phyloP scores from a whole-genome alignment of 129 eudicot species.

The Helianthus annuus region DNA sequence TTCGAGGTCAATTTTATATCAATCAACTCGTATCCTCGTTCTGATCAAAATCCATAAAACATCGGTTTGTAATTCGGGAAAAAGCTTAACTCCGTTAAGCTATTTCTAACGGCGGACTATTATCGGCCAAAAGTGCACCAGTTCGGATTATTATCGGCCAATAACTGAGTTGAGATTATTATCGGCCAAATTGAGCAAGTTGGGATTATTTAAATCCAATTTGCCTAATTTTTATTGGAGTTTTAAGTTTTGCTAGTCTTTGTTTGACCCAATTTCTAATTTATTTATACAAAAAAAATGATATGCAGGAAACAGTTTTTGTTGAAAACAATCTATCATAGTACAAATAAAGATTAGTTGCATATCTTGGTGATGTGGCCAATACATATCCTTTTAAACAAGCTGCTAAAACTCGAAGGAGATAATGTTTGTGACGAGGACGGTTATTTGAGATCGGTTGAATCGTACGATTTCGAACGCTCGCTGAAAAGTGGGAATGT shows the following conservation, averaged over 20 bases:
- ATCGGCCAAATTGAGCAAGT: too few relatives aligned
- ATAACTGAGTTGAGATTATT: too few relatives aligned
- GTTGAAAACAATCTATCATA: slow-evolving; percentile 5
- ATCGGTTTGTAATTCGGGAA: too few relatives aligned
- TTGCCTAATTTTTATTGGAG: background rate
- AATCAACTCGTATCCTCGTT: too few relatives aligned
- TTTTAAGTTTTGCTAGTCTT: background rate
- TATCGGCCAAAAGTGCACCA: too few relatives aligned
- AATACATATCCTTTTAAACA: slow-evolving; percentile 60
- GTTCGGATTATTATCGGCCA: too few relatives aligned
- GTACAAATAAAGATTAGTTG: slow-evolving; percentile 11
- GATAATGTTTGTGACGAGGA: slow-evolving; percentile 31
- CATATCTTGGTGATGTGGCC: slow-evolving; percentile 65
- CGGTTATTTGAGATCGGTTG: slow-evolving; percentile 16
- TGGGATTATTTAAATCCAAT: too few relatives aligned
- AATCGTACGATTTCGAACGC: slow-evolving; percentile 11
- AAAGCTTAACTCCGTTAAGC: too few relatives aligned
- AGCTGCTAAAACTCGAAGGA: slow-evolving; percentile 59
- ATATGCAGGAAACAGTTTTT: slow-evolving; percentile 27
- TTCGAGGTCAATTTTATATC: too few relatives aligned
- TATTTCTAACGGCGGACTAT: too few relatives aligned
- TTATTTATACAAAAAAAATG: slow-evolving; percentile 7
- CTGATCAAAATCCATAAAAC: too few relatives aligned
- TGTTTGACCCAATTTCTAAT: background rate
- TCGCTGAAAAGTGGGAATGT: slow-evolving; percentile 33